phyloP scores from a whole-genome alignment of 495 filamentous ascomycete species.

The Sphaerosporella brunnea region DNA sequence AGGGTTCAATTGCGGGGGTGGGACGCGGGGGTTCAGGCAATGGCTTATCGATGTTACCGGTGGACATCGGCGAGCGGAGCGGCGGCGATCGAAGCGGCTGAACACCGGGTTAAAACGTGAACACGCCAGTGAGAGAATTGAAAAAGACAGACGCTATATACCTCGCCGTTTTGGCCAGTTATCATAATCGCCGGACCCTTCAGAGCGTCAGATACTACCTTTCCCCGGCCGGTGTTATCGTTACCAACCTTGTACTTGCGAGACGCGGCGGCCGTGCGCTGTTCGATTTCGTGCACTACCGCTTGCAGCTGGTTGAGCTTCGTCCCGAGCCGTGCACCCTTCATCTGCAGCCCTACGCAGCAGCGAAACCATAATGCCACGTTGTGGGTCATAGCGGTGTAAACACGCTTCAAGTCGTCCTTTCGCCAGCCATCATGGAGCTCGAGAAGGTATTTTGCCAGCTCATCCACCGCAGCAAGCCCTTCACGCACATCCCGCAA shows the following conservation, averaged over 20 bases:
- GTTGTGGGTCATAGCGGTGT: slow-evolving; percentile 66
- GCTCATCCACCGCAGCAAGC: slow-evolving; percentile 53
- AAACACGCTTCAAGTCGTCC: slow-evolving; percentile 43
- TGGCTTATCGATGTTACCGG: slow-evolving; percentile 1
- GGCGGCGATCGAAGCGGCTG: neutral
- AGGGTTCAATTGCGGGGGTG: neutral
- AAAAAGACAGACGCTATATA: neutral
- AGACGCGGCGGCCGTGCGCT: slow-evolving; percentile 46
- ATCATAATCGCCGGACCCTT: neutral
- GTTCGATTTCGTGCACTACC: slow-evolving; percentile 62
- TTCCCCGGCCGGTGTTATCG: neutral
- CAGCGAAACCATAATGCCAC: slow-evolving; percentile 69
- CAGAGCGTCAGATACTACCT: neutral
- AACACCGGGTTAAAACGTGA: neutral
- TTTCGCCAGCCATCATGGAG: slow-evolving; percentile 42
- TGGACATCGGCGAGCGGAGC: neutral
- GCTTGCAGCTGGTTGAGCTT: slow-evolving; percentile 44
- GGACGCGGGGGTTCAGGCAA: neutral
- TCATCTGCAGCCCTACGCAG: slow-evolving; percentile 50
- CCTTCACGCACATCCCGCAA: slow-evolving; percentile 64
- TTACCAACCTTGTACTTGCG: neutral
- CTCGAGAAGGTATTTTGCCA: slow-evolving; percentile 54
- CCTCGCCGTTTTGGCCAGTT: neutral
- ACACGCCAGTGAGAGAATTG: neutral
- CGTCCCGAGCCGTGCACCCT: slow-evolving; percentile 41